Evolutionary conservation across 345 rosid genomes (phyloP).

Genomic region (Aquilaria yunnanensis): DNA sequence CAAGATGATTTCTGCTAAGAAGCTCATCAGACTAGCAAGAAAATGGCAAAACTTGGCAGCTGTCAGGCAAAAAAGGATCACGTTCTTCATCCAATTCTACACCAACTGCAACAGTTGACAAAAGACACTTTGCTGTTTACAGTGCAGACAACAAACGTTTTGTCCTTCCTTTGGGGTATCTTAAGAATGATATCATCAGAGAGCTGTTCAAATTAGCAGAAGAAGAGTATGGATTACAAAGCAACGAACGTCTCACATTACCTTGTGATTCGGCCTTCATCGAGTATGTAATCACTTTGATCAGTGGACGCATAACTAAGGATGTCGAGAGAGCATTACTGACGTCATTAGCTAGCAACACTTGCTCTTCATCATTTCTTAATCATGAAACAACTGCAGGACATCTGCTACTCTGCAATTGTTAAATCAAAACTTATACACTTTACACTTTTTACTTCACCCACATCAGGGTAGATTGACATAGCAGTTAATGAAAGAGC

Average conservation of each 20-base stretch:
- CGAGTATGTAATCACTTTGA: conserved; percentile 17
- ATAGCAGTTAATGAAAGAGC: neutral
- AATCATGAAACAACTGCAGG: conserved; percentile 1
- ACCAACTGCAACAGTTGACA: conserved; percentile 7
- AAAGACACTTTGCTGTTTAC: conserved; percentile 26
- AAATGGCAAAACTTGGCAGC: conserved; percentile 28
- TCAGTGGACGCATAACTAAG: conserved; percentile 1
- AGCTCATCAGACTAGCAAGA: conserved; percentile 24
- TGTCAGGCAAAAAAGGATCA: conserved; percentile 17
- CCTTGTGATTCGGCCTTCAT: conserved; percentile 24
- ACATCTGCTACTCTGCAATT: conserved; percentile 3
- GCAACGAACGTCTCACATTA: conserved; percentile 22
- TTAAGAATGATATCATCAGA: conserved; percentile 11
- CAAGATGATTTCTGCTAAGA: conserved; percentile 23
- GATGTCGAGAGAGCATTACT: conserved; percentile 17
- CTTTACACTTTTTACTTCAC: neutral
- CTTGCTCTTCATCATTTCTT: conserved; percentile 3
- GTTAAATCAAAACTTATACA: neutral
- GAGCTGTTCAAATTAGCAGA: conserved; percentile 22
- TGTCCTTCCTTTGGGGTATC: conserved; percentile 18
- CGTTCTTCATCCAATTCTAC: neutral
- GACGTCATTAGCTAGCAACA: neutral
- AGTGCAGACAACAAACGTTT: conserved; percentile 20
- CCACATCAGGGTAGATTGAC: neutral
- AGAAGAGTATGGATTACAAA: conserved; percentile 28